Evolutionary conservation across 2,329 filamentous ascomycete genomes (phyloP), one percentile per base, ranked within the genome.

Genomic region (Xylariaceae sp.): DNA sequence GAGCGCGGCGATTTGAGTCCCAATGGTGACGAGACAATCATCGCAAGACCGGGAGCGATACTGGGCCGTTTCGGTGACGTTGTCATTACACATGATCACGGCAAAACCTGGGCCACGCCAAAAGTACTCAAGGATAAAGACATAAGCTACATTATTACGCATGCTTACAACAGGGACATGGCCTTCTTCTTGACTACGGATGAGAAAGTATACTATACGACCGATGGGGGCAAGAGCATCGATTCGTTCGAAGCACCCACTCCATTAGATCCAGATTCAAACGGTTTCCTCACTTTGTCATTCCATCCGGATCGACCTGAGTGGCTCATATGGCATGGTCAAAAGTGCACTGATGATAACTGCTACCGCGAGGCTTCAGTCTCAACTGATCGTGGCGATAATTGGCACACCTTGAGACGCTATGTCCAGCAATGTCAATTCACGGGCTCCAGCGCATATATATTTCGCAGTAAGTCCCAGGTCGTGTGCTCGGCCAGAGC

Each of bases 291-390:
- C 3, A 79, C 82, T 19, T 78, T 91, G 42, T 77, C 79, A 37
- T 99, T 99, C 74, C 94, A 99, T 65, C 88, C 91, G 1, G 83
- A 87, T 62, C 82, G 87, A 65, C 87, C 86, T 68, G 88, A 96
- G 65, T 96, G 91, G 90, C 77, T 97, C 43, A 88, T 99, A 58
- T 97, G 91, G 91, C 83, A 87, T 47, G 92, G 91, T 40, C 74
- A 84, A 60, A 81, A 86, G 58, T 95, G 89, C 67, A 80, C 70
- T 34, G 68, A 74, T 3, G 76, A 75, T 8, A 69, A 70, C 35
- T 96, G 91, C 69, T 86, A 88, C 64, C 77, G 77, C 1, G 83
- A 88, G 58, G 89, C 91, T 1, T 90, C 88, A 44, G 77, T 89
- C 54, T 90, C 88, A 37, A 85, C 76, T 34, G 89, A 96, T 66